phyloP scores from a whole-genome alignment of 2,329 filamentous ascomycete species.

The Pseudogymnoascus sp. region DNA sequence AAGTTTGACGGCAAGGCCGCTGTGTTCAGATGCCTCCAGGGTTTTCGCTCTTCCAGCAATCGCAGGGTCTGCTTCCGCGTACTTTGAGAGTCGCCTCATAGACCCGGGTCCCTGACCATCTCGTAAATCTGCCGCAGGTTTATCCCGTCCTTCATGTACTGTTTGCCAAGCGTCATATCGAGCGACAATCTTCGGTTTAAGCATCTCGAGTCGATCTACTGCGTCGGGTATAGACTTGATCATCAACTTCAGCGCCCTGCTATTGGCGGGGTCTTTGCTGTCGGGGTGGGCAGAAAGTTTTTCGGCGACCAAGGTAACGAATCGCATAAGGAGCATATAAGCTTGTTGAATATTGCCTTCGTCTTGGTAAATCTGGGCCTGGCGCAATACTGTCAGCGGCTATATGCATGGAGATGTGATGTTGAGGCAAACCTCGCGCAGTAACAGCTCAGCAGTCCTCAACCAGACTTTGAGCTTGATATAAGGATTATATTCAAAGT shows the following conservation, averaged over 20 bases:
- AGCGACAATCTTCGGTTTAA: conserved; percentile 72
- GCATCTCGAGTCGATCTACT: conserved; percentile 56
- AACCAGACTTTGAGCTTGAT: conserved; percentile 78
- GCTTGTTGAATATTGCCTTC: conserved; percentile 84
- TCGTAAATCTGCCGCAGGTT: background rate
- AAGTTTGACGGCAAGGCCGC: conserved; percentile 69
- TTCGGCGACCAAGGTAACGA: conserved; percentile 76
- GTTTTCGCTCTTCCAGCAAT: conserved; percentile 52
- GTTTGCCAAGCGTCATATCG: conserved; percentile 63
- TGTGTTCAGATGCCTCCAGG: conserved; percentile 63
- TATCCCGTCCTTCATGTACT: conserved; percentile 15
- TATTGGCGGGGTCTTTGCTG: conserved; percentile 56
- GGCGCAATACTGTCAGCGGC: conserved; percentile 20
- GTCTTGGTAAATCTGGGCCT: conserved; percentile 78
- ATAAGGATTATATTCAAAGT: conserved; percentile 72
- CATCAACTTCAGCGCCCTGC: conserved; percentile 46
- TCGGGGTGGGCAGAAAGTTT: conserved; percentile 72
- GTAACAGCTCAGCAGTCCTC: conserved; percentile 69
- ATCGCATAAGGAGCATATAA: conserved; percentile 85
- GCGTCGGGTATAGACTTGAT: conserved; percentile 54
- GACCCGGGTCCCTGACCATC: background rate
- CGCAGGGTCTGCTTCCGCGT: conserved; percentile 54
- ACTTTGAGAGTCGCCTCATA: conserved; percentile 25
- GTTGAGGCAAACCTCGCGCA: conserved; percentile 52
- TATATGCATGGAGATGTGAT: background rate